Base-by-base conservation (phyloP, 495 filamentous ascomycete species). In the Talaromyces proteolyticus region DNA sequence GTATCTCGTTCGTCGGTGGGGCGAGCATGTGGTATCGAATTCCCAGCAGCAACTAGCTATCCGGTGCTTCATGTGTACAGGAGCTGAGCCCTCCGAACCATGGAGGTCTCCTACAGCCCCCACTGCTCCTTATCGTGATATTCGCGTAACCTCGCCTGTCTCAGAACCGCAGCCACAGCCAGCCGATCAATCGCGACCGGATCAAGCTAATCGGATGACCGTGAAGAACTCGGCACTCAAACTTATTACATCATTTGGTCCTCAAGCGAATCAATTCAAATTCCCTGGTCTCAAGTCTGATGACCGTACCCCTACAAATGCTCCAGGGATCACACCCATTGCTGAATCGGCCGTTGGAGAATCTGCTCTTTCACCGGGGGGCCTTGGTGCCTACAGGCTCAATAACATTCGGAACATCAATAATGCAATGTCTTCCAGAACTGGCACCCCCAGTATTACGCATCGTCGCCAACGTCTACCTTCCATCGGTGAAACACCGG, bases 1-100 rank as follows among this genome's bases (percentile, higher is more conserved):
- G 38, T 83, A 87, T 57, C 77, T 98, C 39, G 82, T 97, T 50
- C 81, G 88, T 56, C 89, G 92, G 66, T 98, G 94, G 93, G 93
- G 93, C 54, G 93, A 97, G 58, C 82, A 85, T 65, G 90, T 92
- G 43, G 82, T 96, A 4, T 81, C 88, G 39, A 85, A 92, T 55
- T 84, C 86, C 17, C 87, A 97, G 57, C 85, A 91, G 49, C 84
- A 92, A 55, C 77, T 98, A 37, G 93, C 93, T 23, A 93, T 96
- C 40, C 81, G 91, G 61, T 97, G 94, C 61, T 92, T 93, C 59
- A 85, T 88, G 51, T 93, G 89, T 57, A 87, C 87, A 14, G 86
- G 85, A 8, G 73, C 77, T 1, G 88, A 91, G 58, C 82, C 87
- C 19, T 75, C 82, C 11, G 87, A 90, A 61, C 86, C 87, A 10